Base-by-base conservation (phyloP, 2,329 filamentous ascomycete species). In the Plenodomus tracheiphilus region DNA sequence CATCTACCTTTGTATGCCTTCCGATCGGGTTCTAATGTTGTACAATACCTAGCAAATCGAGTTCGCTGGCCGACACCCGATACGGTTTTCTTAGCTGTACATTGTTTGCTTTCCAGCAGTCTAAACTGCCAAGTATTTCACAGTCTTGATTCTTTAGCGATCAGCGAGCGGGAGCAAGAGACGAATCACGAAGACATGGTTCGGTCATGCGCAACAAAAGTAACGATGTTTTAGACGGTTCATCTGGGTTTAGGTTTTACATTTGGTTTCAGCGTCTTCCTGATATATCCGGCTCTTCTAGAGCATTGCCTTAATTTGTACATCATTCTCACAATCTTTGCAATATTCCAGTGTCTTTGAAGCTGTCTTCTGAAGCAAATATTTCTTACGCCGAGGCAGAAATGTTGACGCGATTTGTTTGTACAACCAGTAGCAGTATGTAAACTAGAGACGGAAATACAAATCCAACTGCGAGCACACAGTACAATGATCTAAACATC, bases 1-100 rank as follows among this genome's bases (percentile, higher is more conserved):
- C 20, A 38, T 39, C 13, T 18, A 11, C 18, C 28, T 22, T 22
- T 21, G 42, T 32, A 43, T 35, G 22, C 20, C 39, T 37, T 17
- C 13, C 25, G 36, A 38, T 30, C 35, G 35, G 37, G 28, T 46
- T 25, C 39, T 18, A 15, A 30, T 3, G 35, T 46, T n/a, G 17
- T 42, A 32, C 35, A 35, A 21, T 47, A 32, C 53, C 42, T 43
- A 18, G 41, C 37, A 49, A 46, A 39, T 49, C 49, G 46, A 49
- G 49, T 50, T 53, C 53, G 53, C 53, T 56, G 53, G 53, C 30
- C 47, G 47, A 44, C 47, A 53, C 43, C 42, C 39, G 41, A 28
- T 39, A 41, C 41, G 43, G 40, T 43, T 28, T 20, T n/a, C 40
- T 46, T 34, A 16, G 41, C 28, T 48, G 43, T 56, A 47, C n/a